A percentile compares a stretch with the other conserved stretches of the same genome.
These are phyloP conservation scores for Acacia confusa DNA, from an alignment of 306 rosid species.

Conservation along the genomic window DNA sequence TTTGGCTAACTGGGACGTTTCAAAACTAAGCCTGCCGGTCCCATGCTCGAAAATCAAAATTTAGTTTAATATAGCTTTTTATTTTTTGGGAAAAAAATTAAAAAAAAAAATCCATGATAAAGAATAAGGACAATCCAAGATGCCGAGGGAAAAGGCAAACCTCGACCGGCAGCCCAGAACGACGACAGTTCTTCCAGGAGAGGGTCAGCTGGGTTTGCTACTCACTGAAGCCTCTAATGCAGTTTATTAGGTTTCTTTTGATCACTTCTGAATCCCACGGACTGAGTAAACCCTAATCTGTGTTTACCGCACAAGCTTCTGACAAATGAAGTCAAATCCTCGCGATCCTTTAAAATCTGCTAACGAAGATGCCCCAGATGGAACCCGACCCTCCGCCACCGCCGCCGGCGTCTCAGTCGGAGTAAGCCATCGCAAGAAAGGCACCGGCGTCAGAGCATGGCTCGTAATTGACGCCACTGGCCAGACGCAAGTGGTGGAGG, in stretches of 20 bases:
- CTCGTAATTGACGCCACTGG: slow-evolving; percentile 64
- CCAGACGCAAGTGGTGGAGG: slow-evolving; percentile 67
- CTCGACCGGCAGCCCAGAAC: background rate
- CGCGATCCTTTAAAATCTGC: background rate
- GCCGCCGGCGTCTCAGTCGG: slow-evolving; percentile 25
- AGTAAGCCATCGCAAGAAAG: slow-evolving; percentile 65
- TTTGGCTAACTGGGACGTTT: too few relatives aligned
- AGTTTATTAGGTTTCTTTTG: background rate
- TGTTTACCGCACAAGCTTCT: background rate
- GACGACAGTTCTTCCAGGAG: background rate
- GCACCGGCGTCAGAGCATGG: slow-evolving; percentile 75
- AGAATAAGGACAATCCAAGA: background rate
- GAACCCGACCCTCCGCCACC: background rate
- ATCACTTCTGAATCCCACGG: background rate
- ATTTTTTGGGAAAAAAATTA: accelerated
- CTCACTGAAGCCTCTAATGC: background rate
- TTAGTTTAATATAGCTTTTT: too few relatives aligned
- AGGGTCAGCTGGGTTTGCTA: background rate
- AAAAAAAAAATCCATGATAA: too few relatives aligned
- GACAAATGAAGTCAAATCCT: background rate
- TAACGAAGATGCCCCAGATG: background rate
- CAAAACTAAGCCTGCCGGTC: too few relatives aligned
- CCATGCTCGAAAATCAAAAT: too few relatives aligned
- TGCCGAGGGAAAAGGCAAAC: background rate
- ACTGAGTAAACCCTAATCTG: background rate